Evolutionary conservation across 2,329 filamentous ascomycete species (phyloP).

Genomic region (Exophiala alcalophila): DNA sequence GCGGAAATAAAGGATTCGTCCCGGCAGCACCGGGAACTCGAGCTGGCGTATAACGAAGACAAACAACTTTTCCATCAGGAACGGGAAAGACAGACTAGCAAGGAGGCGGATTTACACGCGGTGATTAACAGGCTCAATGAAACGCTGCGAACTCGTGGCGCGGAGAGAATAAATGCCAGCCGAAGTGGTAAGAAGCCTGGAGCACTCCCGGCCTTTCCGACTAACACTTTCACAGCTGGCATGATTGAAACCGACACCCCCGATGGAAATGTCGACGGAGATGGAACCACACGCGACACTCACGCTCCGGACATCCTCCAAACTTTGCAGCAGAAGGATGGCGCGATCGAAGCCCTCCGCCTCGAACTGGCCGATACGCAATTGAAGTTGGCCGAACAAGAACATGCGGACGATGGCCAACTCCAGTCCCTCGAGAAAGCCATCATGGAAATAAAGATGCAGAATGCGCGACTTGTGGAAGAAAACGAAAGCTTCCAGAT

Average conservation of each 20-base stretch:
- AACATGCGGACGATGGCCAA: conserved; percentile 85
- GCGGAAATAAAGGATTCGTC: conserved; percentile 82
- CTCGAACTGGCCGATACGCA: conserved; percentile 92
- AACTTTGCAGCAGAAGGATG: conserved; percentile 90
- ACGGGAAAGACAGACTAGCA: conserved; percentile 79
- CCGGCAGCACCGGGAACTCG: conserved; percentile 83
- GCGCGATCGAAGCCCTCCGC: conserved; percentile 86
- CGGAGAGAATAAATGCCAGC: conserved; percentile 50
- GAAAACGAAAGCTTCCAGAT: conserved; percentile 98
- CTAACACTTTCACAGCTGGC: conserved; percentile 3
- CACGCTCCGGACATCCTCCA: conserved; percentile 38
- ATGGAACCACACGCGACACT: conserved; percentile 1
- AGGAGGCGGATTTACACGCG: conserved; percentile 85
- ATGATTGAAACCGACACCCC: background rate
- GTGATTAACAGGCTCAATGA: conserved; percentile 93
- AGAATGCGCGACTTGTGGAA: conserved; percentile 93
- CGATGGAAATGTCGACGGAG: conserved; percentile 2
- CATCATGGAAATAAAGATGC: conserved; percentile 88
- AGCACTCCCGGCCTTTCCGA: background rate
- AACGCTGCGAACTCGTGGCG: conserved; percentile 71
- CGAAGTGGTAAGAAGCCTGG: conserved; percentile 33
- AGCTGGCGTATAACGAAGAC: conserved; percentile 89
- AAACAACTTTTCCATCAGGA: conserved; percentile 83
- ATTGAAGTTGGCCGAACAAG: conserved; percentile 90
- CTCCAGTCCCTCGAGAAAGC: conserved; percentile 87